Percentiles rank a stretch among this genome's conserved stretches.
These are phyloP conservation scores for Canavalia gladiata DNA, from an alignment of 306 rosid genomes.

Conservation along the genomic window DNA sequence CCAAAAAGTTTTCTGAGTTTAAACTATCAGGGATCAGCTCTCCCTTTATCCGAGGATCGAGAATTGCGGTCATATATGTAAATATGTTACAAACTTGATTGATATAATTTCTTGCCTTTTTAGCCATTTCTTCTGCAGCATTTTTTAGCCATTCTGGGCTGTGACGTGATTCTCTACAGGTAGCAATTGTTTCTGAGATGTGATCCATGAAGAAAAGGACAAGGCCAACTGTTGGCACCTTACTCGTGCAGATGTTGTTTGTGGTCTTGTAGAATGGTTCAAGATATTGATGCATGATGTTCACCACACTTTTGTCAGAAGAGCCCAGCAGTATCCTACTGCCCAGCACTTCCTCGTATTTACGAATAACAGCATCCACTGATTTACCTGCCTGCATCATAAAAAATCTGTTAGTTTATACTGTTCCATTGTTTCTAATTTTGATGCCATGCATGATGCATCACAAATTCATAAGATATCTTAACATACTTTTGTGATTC, in stretches of 20 bases:
- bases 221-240: conserved; percentile 85
- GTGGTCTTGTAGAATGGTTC: conserved; percentile 97
- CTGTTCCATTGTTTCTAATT: conserved; percentile 41
- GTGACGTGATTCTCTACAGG: conserved; percentile 83
- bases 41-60: conserved; percentile 94
- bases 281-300: conserved; percentile 80
- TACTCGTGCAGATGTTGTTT: conserved; percentile 87
- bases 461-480: conserved; percentile 25
- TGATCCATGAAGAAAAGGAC: conserved; percentile 99
- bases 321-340: conserved; percentile 72
- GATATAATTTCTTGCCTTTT: conserved; percentile 74
- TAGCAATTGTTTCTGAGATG: conserved; percentile 82
- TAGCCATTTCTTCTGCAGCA: conserved; percentile 93
- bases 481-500: conserved; percentile 17
- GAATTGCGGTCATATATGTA: conserved; percentile 90
- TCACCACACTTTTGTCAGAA: conserved; percentile 75
- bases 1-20: conserved; percentile 71
- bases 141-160: conserved; percentile 87
- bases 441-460: conserved; percentile 33
- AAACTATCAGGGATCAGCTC: conserved; percentile 93
- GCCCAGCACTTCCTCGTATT: conserved; percentile 77
- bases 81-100: conserved; percentile 86
- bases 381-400: conserved; percentile 84
- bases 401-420: conserved; percentile 29
- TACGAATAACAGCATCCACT: conserved; percentile 79